These are phyloP conservation scores for Prunus yedoensis DNA, from an alignment of 331 rosid species.

Conservation along the genomic window DNA sequence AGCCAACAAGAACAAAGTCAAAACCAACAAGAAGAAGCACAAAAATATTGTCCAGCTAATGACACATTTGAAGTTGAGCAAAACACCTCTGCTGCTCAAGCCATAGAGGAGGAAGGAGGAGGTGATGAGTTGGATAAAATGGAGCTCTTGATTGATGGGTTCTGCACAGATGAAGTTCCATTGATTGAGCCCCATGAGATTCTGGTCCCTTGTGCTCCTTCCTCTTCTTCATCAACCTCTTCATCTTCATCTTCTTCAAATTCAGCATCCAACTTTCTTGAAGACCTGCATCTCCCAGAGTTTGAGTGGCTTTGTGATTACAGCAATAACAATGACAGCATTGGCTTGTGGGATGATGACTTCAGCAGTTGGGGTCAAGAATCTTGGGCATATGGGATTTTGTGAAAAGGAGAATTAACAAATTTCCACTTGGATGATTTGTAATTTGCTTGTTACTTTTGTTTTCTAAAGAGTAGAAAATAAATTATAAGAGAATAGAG, in stretches of 20 bases:
- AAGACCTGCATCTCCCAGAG: conserved; percentile 56
- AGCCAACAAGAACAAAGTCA: conserved; percentile 16
- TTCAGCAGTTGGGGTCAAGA: conserved; percentile 59
- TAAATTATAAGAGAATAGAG: neutral
- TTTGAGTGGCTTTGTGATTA: conserved; percentile 54
- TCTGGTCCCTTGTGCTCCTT: conserved; percentile 32
- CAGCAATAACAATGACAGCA: conserved; percentile 17
- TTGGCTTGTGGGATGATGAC: conserved; percentile 63
- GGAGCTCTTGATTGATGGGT: conserved; percentile 40
- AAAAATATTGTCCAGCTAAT: neutral
- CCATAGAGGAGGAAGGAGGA: conserved; percentile 30
- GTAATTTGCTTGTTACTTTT: conserved; percentile 36
- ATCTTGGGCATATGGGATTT: conserved; percentile 44
- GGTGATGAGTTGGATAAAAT: conserved; percentile 32
- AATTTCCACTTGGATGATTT: conserved; percentile 15
- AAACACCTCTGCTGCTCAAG: conserved; percentile 3
- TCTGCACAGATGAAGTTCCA: conserved; percentile 66
- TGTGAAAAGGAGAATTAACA: conserved; percentile 17
- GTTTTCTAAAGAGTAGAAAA: conserved; percentile 8
- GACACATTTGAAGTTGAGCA: conserved; percentile 21
- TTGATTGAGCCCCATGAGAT: conserved; percentile 50
- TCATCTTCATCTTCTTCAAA: conserved; percentile 44
- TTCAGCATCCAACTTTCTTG: conserved; percentile 45
- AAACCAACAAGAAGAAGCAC: conserved; percentile 5
- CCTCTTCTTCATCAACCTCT: conserved; percentile 47